These are phyloP conservation scores for Dentipellis fragilis DNA, from an alignment of 768 basidiomycete genomes.

Conservation along the genomic window DNA sequence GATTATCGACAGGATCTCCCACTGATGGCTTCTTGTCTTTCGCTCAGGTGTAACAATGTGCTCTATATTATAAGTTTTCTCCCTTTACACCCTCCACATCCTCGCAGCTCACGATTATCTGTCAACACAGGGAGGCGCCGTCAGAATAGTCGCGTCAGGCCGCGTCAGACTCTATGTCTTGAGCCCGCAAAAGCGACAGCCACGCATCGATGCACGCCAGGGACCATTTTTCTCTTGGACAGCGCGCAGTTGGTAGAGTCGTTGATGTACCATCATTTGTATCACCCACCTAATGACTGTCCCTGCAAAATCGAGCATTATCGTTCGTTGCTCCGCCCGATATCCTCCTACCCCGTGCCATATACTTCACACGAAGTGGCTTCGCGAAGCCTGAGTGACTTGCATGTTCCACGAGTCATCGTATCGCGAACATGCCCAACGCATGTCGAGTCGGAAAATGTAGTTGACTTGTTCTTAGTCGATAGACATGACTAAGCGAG, in stretches of 20 bases:
- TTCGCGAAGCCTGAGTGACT: too few relatives aligned
- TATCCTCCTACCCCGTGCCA: too few relatives aligned
- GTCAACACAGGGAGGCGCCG: slow-evolving; percentile 12
- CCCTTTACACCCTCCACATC: background rate
- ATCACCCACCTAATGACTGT: too few relatives aligned
- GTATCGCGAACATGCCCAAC: too few relatives aligned
- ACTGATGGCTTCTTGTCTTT: slow-evolving; percentile 7
- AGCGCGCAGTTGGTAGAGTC: background rate
- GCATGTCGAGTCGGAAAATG: too few relatives aligned
- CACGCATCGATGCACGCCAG: background rate
- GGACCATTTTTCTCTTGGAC: too few relatives aligned
- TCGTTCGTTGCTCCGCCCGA: too few relatives aligned
- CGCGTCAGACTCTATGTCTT: background rate
- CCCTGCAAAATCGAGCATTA: too few relatives aligned
- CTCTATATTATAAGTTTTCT: slow-evolving; percentile 58
- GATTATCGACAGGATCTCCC: background rate
- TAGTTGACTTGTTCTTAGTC: too few relatives aligned
- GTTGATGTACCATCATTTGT: background rate
- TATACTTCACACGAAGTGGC: too few relatives aligned
- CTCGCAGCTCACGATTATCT: background rate
- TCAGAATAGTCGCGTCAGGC: slow-evolving; percentile 2
- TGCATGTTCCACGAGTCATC: too few relatives aligned
- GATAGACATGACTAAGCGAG: too few relatives aligned
- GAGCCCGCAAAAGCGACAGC: background rate
- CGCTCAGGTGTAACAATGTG: slow-evolving; percentile 82